These are phyloP conservation scores for Deuterostichococcus epilithicus DNA, from an alignment of 139 green algal species.

Conservation along the genomic window DNA sequence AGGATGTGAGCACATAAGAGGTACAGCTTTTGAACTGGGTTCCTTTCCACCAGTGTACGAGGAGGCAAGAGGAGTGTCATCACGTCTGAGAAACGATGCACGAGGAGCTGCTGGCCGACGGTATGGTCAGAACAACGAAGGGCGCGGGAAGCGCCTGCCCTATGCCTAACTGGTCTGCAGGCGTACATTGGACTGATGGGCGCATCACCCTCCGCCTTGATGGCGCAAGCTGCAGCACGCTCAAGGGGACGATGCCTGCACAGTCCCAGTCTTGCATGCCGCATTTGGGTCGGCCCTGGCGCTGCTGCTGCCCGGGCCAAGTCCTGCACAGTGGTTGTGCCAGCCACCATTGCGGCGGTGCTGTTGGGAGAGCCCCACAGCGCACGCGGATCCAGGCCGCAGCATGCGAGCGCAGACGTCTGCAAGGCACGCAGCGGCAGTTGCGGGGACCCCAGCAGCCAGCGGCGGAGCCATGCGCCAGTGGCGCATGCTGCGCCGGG, in stretches of 20 bases:
- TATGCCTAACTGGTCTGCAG: too few relatives aligned
- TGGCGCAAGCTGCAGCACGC: too few relatives aligned
- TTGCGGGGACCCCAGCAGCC: not conserved
- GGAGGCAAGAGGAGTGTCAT: too few relatives aligned
- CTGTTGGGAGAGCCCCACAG: not conserved
- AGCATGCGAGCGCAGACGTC: slow-evolving; percentile 6
- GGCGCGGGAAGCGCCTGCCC: not conserved
- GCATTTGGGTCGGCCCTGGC: too few relatives aligned
- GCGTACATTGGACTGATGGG: not conserved
- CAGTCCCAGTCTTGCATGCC: too few relatives aligned
- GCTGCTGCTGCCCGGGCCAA: too few relatives aligned
- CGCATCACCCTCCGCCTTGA: not conserved
- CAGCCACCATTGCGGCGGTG: too few relatives aligned
- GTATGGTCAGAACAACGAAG: not conserved
- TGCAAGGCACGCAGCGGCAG: not conserved
- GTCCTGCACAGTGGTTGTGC: too few relatives aligned
- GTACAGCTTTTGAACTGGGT: not conserved
- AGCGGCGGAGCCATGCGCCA: not conserved
- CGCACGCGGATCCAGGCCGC: not conserved
- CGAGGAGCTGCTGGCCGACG: slow-evolving; percentile 2
- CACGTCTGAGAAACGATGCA: not conserved
- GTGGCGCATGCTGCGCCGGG: too few relatives aligned
- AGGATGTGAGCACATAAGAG: not conserved
- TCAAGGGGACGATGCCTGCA: too few relatives aligned
- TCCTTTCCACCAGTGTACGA: too few relatives aligned